Percentiles rank a stretch among this genome's conserved stretches.
Conservation (phyloP, 345 rosid species). For the Barbarea vulgaris region DNA sequence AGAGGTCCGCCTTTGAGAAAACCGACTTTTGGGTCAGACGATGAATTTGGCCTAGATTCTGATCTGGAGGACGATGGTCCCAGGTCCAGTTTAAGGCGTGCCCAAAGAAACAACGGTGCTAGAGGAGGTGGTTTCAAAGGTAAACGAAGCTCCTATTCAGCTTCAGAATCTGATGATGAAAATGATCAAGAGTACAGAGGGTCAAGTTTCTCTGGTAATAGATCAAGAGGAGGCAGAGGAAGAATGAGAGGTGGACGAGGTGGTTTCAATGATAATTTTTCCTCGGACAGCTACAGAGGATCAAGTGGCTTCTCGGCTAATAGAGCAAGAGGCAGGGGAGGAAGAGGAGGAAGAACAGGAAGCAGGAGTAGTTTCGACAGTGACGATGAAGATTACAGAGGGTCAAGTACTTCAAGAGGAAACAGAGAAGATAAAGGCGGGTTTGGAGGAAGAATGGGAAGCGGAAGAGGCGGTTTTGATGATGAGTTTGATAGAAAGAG, state of each 20-base stretch:
- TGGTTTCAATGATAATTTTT: conserved; percentile 34
- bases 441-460: conserved; percentile 43
- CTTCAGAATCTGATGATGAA: conserved; percentile 55
- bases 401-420: conserved; percentile 27
- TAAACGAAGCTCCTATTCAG: conserved; percentile 46
- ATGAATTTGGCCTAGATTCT: conserved; percentile 57
- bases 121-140: conserved; percentile 44
- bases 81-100: conserved; percentile 36
- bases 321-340: conserved; percentile 39
- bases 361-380: conserved; percentile 28
- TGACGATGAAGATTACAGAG: conserved; percentile 36
- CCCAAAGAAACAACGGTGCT: conserved; percentile 35
- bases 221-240: conserved; percentile 37
- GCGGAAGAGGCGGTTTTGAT: conserved; percentile 40
- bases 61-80: conserved; percentile 56
- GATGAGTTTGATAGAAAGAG: conserved; percentile 41
- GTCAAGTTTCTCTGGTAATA: conserved; percentile 33
- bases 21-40: conserved; percentile 72
- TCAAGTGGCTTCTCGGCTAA: conserved; percentile 30
- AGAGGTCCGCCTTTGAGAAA: conserved; percentile 47
- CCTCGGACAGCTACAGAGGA: conserved; percentile 29
- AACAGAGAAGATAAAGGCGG: conserved; percentile 36
- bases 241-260: conserved; percentile 43
- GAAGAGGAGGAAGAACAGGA: conserved; percentile 39
- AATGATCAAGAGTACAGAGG: conserved; percentile 32